Evolutionary conservation across 768 basidiomycete genomes (phyloP).

Genomic region (Phlebiopsis gigantea): DNA sequence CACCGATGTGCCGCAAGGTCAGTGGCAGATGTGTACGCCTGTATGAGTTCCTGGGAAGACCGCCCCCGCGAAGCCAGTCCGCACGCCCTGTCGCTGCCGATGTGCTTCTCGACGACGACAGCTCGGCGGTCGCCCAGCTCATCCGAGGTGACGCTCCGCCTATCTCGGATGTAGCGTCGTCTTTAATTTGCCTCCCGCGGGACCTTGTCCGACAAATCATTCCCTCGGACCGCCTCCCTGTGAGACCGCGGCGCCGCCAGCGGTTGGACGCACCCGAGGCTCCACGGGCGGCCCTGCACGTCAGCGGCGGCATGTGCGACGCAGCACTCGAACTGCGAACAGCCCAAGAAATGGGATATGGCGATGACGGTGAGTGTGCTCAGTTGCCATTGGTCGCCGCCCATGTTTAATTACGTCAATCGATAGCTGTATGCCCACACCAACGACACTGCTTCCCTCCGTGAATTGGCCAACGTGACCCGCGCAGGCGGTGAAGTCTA

Average conservation of each 20-base stretch:
- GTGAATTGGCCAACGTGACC: not conserved
- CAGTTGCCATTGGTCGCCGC: not conserved
- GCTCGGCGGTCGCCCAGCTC: not conserved
- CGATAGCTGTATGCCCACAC: not conserved
- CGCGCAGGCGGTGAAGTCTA: too few species aligned
- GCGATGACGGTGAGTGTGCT: not conserved
- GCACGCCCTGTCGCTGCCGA: too few species aligned
- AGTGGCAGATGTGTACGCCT: not conserved
- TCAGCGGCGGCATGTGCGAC: not conserved
- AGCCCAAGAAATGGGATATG: not conserved
- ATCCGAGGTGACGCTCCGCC: too few species aligned
- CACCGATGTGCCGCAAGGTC: too few species aligned
- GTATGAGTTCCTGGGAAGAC: not conserved
- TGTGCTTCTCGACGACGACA: not conserved
- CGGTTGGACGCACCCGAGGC: too few species aligned
- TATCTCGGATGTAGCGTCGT: too few species aligned
- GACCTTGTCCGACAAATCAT: too few species aligned
- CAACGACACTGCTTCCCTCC: not conserved
- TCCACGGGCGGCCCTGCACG: not conserved
- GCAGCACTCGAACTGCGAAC: not conserved
- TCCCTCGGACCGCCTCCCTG: too few species aligned
- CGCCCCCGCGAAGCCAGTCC: not conserved
- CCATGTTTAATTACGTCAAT: not conserved
- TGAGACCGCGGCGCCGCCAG: too few species aligned
- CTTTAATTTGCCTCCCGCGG: too few species aligned